Evolutionary conservation across 805 yeast species (phyloP), one percentile per base, ranked within the genome.

Genomic region (Suhomyces sp.): DNA sequence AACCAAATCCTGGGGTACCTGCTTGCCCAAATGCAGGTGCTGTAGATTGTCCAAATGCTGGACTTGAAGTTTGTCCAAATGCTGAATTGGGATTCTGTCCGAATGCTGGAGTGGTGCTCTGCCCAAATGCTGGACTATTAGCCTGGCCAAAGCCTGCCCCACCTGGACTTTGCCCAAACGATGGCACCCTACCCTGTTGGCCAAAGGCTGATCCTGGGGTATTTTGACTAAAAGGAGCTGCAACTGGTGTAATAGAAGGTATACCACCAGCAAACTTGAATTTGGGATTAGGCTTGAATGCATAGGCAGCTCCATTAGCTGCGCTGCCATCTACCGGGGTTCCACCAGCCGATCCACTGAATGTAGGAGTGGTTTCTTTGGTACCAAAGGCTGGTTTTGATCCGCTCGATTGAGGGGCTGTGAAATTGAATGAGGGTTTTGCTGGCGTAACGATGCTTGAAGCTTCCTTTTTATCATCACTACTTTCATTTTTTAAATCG

Each of bases 121-220:
- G 22, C 36, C 23, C 26, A 19, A 4, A n/a, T n/a, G 34, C 25
- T 9, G 35, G 33, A 6, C 22, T 23, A n/a, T 34, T 21, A 3
- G 26, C 24, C 13, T 25, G 28, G 16, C 29, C 40, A 28, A 36
- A 36, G 2, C 20, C 31, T 9, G n/a, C n/a, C n/a, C 29, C 29
- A 26, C 29, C 29, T 7, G 29, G 29, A 6, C 20, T 20, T 5
- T 8, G 29, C 7, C n/a, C n/a, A n/a, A n/a, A n/a, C n/a, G n/a
- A n/a, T n/a, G n/a, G n/a, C n/a, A n/a, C n/a, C n/a, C n/a, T n/a
- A n/a, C n/a, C n/a, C n/a, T n/a, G n/a, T n/a, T n/a, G n/a, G n/a
- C n/a, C 47, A 47, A 25, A 41, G 38, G 26, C 25, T 38, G 28
- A 44, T 42, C 13, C 35, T 6, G 16, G 43, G 42, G 25, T 30